Evolutionary conservation across 2,329 filamentous ascomycete genomes (phyloP).

Genomic region (Aspergillus proliferans): DNA sequence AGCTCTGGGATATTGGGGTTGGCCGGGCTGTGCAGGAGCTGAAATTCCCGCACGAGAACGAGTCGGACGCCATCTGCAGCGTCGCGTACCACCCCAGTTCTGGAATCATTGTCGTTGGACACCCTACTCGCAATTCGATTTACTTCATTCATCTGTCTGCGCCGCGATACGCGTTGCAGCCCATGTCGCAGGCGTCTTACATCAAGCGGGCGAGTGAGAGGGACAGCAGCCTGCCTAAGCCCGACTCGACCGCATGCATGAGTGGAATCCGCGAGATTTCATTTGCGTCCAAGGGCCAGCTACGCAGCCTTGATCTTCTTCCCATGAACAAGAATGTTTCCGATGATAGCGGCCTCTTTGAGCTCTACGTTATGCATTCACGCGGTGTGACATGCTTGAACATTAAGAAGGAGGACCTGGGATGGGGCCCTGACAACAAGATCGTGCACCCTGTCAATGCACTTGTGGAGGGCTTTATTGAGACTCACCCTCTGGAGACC

Average conservation of each 20-base stretch:
- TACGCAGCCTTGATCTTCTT: conserved; percentile 86
- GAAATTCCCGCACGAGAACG: conserved; percentile 90
- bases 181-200: conserved; percentile 81
- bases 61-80: conserved; percentile 96
- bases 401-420: conserved; percentile 81
- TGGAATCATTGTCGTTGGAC: conserved; percentile 89
- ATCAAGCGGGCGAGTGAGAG: conserved; percentile 70
- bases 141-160: conserved; percentile 96
- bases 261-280: conserved; percentile 95
- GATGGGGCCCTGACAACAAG: conserved; percentile 87
- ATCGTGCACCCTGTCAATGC: conserved; percentile 74
- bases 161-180: conserved; percentile 76
- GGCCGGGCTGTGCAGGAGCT: conserved; percentile 95
- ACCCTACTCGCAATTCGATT: conserved; percentile 93
- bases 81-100: conserved; percentile 88
- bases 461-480: conserved; percentile 65
- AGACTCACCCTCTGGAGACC: conserved; percentile 61
- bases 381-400: conserved; percentile 88
- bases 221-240: conserved; percentile 67
- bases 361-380: conserved; percentile 95
- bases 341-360: conserved; percentile 73
- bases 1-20: conserved; percentile 95
- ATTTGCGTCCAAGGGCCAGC: conserved; percentile 74
- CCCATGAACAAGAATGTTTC: conserved; percentile 50
- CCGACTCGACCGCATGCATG: conserved; percentile 93